Evolutionary conservation across 495 filamentous ascomycete genomes (phyloP).

Genomic region (Trichoderma erinaceum): DNA sequence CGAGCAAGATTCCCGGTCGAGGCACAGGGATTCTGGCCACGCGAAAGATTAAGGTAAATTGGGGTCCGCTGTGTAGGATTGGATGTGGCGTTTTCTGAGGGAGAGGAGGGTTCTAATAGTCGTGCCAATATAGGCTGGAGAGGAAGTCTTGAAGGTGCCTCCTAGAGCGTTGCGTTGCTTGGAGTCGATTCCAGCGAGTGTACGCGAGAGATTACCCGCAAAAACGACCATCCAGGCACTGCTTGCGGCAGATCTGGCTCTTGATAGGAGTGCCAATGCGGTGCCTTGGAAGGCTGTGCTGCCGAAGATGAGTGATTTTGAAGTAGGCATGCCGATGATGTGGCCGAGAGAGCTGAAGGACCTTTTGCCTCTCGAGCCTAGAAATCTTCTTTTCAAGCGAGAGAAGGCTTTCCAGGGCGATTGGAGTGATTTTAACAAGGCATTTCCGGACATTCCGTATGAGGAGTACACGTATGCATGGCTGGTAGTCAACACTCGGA

Average conservation of each 20-base stretch:
- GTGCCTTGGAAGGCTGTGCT: slow-evolving; percentile 56
- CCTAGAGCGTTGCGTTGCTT: slow-evolving; percentile 55
- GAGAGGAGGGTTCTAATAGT: not conserved
- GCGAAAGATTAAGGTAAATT: slow-evolving; percentile 55
- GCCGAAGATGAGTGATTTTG: slow-evolving; percentile 50
- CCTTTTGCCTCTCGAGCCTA: slow-evolving; percentile 29
- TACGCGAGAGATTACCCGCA: slow-evolving; percentile 39
- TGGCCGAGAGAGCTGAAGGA: slow-evolving; percentile 45
- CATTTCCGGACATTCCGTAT: slow-evolving; percentile 34
- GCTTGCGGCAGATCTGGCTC: slow-evolving; percentile 47
- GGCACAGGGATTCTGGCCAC: slow-evolving; percentile 72
- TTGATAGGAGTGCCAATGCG: slow-evolving; percentile 23
- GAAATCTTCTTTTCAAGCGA: slow-evolving; percentile 7
- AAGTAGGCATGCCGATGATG: slow-evolving; percentile 53
- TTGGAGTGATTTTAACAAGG: slow-evolving; percentile 29
- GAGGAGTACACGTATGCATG: slow-evolving; percentile 54
- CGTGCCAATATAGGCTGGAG: slow-evolving; percentile 35
- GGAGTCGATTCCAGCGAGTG: slow-evolving; percentile 48
- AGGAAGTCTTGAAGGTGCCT: slow-evolving; percentile 59
- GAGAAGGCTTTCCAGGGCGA: slow-evolving; percentile 38
- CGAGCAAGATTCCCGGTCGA: slow-evolving; percentile 54
- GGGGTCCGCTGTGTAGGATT: not conserved
- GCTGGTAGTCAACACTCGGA: slow-evolving; percentile 64
- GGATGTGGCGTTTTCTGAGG: not conserved
- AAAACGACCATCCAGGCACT: slow-evolving; percentile 51